These are phyloP conservation scores for Arthrobotrys pseudoclavata DNA, from an alignment of 2,329 filamentous ascomycete species.

Conservation along the genomic window DNA sequence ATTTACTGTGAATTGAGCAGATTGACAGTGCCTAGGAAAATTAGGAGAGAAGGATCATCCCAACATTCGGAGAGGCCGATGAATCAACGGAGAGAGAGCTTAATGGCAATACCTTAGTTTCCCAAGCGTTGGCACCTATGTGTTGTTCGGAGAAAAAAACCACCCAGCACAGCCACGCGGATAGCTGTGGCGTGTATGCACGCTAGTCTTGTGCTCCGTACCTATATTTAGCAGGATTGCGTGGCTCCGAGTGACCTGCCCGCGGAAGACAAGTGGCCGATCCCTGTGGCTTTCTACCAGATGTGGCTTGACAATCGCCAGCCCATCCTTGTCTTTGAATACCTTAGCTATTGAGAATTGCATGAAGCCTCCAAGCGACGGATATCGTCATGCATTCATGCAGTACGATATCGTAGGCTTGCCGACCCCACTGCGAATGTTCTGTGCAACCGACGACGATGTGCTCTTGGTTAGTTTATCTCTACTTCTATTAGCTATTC, in stretches of 20 bases:
- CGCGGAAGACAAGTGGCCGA: constrained; percentile 32
- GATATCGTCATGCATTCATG: constrained; percentile 33
- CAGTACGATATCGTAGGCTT: constrained; percentile 26
- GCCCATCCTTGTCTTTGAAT: constrained; percentile 18
- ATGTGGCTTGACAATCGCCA: constrained; percentile 46
- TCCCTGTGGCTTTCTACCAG: constrained; percentile 26
- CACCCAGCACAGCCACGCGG: constrained; percentile 55
- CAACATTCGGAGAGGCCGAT: constrained; percentile 47
- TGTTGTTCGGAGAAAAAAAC: constrained; percentile 56
- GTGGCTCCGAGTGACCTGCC: constrained; percentile 30
- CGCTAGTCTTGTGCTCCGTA: constrained; percentile 15
- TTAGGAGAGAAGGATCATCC: constrained; percentile 42
- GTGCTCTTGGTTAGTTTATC: constrained; percentile 20
- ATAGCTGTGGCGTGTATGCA: constrained; percentile 55
- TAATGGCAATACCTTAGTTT: not conserved
- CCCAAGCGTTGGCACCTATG: constrained; percentile 7
- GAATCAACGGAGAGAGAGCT: constrained; percentile 25
- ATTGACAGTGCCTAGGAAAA: constrained; percentile 20
- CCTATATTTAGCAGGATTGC: constrained; percentile 51
- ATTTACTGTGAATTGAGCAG: constrained; percentile 14
- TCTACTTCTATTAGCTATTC: constrained; percentile 40
- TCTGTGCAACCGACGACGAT: not conserved
- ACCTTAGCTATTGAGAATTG: not conserved
- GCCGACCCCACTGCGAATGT: constrained; percentile 7
- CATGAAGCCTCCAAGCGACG: constrained; percentile 33